Evolutionary conservation across 345 rosid genomes (phyloP), one percentile per base, ranked within the genome.

Genomic region (Salix caprea): DNA sequence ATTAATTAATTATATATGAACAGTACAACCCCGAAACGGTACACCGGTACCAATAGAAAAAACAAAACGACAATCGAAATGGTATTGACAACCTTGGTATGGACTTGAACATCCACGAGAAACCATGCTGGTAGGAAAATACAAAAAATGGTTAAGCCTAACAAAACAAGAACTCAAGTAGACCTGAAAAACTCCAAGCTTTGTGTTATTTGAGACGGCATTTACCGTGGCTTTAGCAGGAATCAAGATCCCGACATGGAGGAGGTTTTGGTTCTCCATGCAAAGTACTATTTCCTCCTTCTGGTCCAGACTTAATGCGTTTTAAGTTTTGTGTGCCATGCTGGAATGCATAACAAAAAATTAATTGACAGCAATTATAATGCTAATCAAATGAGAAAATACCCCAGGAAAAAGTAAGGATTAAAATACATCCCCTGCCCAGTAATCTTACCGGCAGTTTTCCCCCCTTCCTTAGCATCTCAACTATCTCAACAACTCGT

Each of bases 321-420:
- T 92, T 85, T 0, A 97, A 91, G 75, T 96, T 94, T 81, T 96
- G 98, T 36, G 99, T 94, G 78, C 98, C 98, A 66, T 76, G 94
- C 99, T 96, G 89, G 32, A 24, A 67, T 30, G 54, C 67, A 44
- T 10, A 60, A 72, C 16, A 30, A 30, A 82, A 67, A 58, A 69
- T 46, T 58, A 54, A 34, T 68, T 18, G 12, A 6, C n/a, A 36
- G 62, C 18, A 34, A n/a, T 37, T 72, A 39, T 23, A 67, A 0
- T 42, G 34, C 15, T 21, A 21, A 56, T 37, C 44, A 73, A 32
- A 67, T 6, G 19, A 64, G 16, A 65, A 61, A 5, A 60, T 26
- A 44, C 3, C 46, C 24, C 19, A 34, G 7, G 24, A n/a, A 74
- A 19, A 2, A 30, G 21, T 26, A 60, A 40, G 24, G 12, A 26